Percentiles rank a stretch among this genome's conserved stretches.
Evolutionary conservation across 2,329 filamentous ascomycete genomes (phyloP).

Genomic region (Sporothrix inflata): DNA sequence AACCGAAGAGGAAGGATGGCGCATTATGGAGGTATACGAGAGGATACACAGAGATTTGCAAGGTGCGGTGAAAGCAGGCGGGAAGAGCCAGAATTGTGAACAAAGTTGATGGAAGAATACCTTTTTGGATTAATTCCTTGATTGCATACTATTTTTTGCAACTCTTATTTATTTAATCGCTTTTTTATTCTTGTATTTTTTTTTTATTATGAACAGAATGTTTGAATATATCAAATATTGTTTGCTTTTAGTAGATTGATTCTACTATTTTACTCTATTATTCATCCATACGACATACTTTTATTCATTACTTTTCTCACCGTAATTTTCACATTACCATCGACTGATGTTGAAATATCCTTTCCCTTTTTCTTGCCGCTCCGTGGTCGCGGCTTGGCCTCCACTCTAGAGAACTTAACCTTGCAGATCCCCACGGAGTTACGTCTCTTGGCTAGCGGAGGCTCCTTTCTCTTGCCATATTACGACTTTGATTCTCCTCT

Average conservation of each 20-base stretch:
- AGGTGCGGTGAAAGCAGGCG: not conserved
- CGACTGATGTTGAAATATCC: not conserved
- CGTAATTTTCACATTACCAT: not conserved
- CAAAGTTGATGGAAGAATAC: too few species aligned
- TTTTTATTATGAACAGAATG: not conserved
- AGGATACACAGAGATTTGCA: slow-evolving; percentile 13
- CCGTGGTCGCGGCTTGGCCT: not conserved
- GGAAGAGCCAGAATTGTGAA: not conserved
- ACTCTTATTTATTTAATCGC: too few species aligned
- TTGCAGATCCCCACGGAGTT: not conserved
- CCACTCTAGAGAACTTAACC: not conserved
- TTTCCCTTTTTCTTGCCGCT: not conserved
- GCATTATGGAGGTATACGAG: not conserved
- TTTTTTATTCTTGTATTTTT: not conserved
- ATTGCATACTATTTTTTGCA: too few species aligned
- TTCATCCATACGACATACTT: not conserved
- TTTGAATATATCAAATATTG: not conserved
- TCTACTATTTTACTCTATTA: not conserved
- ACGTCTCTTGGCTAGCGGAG: not conserved
- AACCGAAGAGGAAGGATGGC: not conserved
- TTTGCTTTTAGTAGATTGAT: too few species aligned
- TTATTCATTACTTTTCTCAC: not conserved
- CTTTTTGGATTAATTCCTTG: too few species aligned
- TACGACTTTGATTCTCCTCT: not conserved
- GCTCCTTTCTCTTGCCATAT: not conserved